A percentile compares a stretch with the other conserved stretches of the same genome.
These are phyloP conservation scores for Gillenia trifoliata DNA, from an alignment of 306 rosid species.

Conservation along the genomic window DNA sequence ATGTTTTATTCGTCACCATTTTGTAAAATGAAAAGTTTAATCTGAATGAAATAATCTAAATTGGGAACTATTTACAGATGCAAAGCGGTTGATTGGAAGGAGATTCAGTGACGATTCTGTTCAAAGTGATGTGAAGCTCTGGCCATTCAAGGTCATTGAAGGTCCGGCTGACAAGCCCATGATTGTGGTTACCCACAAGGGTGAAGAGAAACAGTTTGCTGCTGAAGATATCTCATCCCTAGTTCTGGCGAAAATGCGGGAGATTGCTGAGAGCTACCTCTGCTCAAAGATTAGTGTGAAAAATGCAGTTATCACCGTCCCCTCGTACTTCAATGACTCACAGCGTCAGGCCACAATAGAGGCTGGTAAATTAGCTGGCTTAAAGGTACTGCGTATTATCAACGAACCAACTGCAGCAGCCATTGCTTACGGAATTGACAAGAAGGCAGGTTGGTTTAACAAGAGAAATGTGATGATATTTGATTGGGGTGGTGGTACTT, in stretches of 20 bases:
- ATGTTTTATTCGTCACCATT: too few species aligned
- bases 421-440: slow-evolving; percentile 10
- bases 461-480: slow-evolving; percentile 13
- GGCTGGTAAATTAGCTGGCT: not conserved
- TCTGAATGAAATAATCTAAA: not conserved
- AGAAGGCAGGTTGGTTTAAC: not conserved
- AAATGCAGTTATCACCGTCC: slow-evolving; percentile 9
- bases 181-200: not conserved
- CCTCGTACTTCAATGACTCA: not conserved
- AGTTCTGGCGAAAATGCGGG: not conserved
- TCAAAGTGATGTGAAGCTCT: not conserved
- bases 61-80: not conserved
- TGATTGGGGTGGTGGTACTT: slow-evolving; percentile 8
- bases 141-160: not conserved
- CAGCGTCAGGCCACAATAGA: slow-evolving; percentile 5
- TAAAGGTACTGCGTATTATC: not conserved
- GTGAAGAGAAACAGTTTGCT: not conserved
- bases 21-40: too few species aligned
- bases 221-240: slow-evolving; percentile 1
- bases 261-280: not conserved
- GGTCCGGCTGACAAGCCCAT: not conserved
- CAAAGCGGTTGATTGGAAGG: slow-evolving; percentile 1
- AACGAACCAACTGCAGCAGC: slow-evolving; percentile 14
- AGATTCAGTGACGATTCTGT: not conserved
- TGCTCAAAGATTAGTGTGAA: not conserved